Percentiles rank a stretch among this genome's conserved stretches.
These are phyloP conservation scores for Torrubiellomyces zombiae DNA, from an alignment of 2,329 filamentous ascomycete genomes.

Conservation along the genomic window DNA sequence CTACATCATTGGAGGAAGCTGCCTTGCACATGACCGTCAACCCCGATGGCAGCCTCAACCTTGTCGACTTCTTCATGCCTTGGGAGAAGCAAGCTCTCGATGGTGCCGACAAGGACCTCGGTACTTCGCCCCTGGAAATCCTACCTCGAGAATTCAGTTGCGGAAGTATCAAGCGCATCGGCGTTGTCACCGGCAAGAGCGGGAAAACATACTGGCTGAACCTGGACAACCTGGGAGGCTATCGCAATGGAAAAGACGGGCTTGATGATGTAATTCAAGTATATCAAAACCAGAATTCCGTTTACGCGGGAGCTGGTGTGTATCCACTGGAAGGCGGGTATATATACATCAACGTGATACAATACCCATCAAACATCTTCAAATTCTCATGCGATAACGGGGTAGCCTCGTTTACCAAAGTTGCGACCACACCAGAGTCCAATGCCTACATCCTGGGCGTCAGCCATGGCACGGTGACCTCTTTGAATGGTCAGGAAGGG, in stretches of 20 bases:
- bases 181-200: slow-evolving; percentile 32
- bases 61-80: slow-evolving; percentile 38
- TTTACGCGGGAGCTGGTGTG: slow-evolving; percentile 29
- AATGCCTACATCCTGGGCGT: slow-evolving; percentile 38
- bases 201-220: slow-evolving; percentile 30
- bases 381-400: slow-evolving; percentile 37
- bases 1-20: slow-evolving; percentile 26
- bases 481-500: slow-evolving; percentile 32
- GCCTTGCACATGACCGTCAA: slow-evolving; percentile 26
- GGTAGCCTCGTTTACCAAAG: slow-evolving; percentile 34
- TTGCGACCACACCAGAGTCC: slow-evolving; percentile 28
- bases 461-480: slow-evolving; percentile 38
- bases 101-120: slow-evolving; percentile 33
- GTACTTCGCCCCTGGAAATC: slow-evolving; percentile 26
- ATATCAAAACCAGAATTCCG: slow-evolving; percentile 25
- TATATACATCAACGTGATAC: slow-evolving; percentile 33
- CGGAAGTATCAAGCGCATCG: slow-evolving; percentile 26
- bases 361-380: slow-evolving; percentile 37
- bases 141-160: slow-evolving; percentile 25
- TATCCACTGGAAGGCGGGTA: slow-evolving; percentile 32
- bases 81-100: slow-evolving; percentile 33
- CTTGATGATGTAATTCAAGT: slow-evolving; percentile 27
- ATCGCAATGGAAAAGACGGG: slow-evolving; percentile 17
- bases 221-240: slow-evolving; percentile 22
- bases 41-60: slow-evolving; percentile 21